These are phyloP conservation scores for Sporothrix inflata DNA, from an alignment of 2,329 filamentous ascomycete genomes.

Conservation along the genomic window DNA sequence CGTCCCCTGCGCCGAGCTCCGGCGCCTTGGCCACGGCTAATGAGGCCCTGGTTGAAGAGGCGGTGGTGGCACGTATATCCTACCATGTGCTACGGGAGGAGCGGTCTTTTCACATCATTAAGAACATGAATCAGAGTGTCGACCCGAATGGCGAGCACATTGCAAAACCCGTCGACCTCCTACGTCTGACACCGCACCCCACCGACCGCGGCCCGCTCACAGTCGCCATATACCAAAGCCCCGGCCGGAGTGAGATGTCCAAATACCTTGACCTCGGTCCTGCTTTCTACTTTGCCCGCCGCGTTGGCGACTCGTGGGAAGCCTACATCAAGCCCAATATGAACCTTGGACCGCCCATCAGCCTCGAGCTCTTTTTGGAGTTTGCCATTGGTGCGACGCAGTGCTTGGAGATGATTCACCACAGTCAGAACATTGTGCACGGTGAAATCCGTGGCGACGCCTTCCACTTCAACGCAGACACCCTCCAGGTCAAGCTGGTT, in stretches of 20 bases:
- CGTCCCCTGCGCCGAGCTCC: constrained; percentile 42
- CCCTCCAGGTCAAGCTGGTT: constrained; percentile 73
- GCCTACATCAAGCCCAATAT: constrained; percentile 48
- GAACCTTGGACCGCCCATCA: constrained; percentile 62
- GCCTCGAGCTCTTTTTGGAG: constrained; percentile 77
- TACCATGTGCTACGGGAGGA: constrained; percentile 82
- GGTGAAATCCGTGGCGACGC: constrained; percentile 89
- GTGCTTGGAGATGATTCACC: constrained; percentile 88
- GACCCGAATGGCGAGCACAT: constrained; percentile 78
- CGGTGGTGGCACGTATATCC: constrained; percentile 80
- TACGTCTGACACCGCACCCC: constrained; percentile 68
- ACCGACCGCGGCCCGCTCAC: constrained; percentile 73
- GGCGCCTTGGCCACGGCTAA: constrained; percentile 47
- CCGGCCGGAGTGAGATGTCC: constrained; percentile 72
- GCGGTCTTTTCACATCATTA: constrained; percentile 82
- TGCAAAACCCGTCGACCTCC: constrained; percentile 76
- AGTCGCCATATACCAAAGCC: constrained; percentile 79
- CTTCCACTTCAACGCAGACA: constrained; percentile 80
- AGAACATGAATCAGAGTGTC: constrained; percentile 68
- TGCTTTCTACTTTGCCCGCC: constrained; percentile 64
- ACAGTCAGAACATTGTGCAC: constrained; percentile 82
- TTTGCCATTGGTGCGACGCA: constrained; percentile 88
- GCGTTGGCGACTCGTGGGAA: constrained; percentile 55
- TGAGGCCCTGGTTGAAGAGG: constrained; percentile 61
- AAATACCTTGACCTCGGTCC: constrained; percentile 78